phyloP scores from a whole-genome alignment of 192 early-diverging fungal genomes.

The Pilobolus umbonatus region DNA sequence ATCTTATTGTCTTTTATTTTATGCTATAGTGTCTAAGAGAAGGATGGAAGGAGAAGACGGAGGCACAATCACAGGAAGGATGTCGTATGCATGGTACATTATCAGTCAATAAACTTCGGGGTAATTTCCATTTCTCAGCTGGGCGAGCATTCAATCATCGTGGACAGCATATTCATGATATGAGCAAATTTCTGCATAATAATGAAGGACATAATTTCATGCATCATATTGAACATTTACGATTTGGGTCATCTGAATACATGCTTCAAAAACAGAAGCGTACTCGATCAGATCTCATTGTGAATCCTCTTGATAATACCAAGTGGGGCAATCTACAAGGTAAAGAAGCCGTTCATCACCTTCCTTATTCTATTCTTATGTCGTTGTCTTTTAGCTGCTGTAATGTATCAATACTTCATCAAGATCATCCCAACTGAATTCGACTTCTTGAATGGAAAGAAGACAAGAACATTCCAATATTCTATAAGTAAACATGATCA shows the following conservation, averaged over 20 bases:
- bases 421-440: constrained; percentile 89
- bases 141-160: constrained; percentile 71
- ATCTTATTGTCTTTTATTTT: neutral
- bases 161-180: constrained; percentile 20
- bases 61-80: constrained; percentile 76
- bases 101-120: constrained; percentile 84
- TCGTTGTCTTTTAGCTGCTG: constrained; percentile 9
- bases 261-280: constrained; percentile 13
- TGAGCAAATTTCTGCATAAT: constrained; percentile 12
- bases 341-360: constrained; percentile 12
- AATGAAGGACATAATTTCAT: constrained; percentile 68
- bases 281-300: constrained; percentile 6
- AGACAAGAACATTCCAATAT: constrained; percentile 84
- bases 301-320: constrained; percentile 65
- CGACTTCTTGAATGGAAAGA: constrained; percentile 61
- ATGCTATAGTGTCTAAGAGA: constrained; percentile 67
- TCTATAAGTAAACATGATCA: constrained; percentile 87
- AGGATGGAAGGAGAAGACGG: constrained; percentile 67
- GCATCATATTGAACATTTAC: constrained; percentile 75
- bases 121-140: constrained; percentile 90
- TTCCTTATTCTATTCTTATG: neutral
- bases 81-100: constrained; percentile 78
- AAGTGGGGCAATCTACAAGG: constrained; percentile 43
- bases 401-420: constrained; percentile 87
- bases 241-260: constrained; percentile 58